Conservation (phyloP, 768 basidiomycete species). For the Termitomyces sp. region DNA sequence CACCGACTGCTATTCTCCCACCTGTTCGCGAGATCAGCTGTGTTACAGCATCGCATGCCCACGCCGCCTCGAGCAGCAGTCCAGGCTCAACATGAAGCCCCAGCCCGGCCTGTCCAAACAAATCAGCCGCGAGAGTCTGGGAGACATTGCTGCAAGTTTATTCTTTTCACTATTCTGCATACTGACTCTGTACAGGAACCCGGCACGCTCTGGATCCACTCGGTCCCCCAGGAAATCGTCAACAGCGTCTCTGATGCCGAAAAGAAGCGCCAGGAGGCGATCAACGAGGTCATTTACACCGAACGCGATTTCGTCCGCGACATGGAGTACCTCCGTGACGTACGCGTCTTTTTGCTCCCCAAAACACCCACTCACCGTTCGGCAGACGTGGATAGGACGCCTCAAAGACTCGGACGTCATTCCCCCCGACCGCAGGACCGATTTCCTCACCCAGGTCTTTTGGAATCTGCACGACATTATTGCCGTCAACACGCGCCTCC, state of each 20-base stretch:
- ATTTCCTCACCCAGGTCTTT: constrained; percentile 92
- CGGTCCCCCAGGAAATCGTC: constrained; percentile 90
- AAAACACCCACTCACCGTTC: background rate
- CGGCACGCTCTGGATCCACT: constrained; percentile 93
- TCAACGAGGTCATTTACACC: constrained; percentile 94
- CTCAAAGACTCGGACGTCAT: constrained; percentile 75
- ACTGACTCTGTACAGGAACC: constrained; percentile 23
- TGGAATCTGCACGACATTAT: constrained; percentile 98
- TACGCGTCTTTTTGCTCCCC: constrained; percentile 31
- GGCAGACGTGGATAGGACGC: constrained; percentile 84
- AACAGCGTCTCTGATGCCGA: constrained; percentile 90
- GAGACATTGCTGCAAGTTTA: constrained; percentile 63
- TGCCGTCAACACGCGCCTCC: constrained; percentile 83
- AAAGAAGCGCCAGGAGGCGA: constrained; percentile 95
- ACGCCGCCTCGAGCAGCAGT: constrained; percentile 88
- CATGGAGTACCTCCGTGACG: constrained; percentile 96
- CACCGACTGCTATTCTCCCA: constrained; percentile 97
- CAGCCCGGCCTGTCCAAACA: constrained; percentile 85
- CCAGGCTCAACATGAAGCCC: constrained; percentile 89
- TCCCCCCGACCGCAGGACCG: constrained; percentile 65
- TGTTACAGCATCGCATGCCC: constrained; percentile 99
- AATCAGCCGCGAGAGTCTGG: constrained; percentile 74
- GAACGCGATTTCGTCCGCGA: constrained; percentile 98
- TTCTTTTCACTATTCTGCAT: background rate
- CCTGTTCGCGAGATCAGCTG: constrained; percentile 88